Evolutionary conservation across 129 eudicot species (phyloP).

Genomic region (Silybum marianum): DNA sequence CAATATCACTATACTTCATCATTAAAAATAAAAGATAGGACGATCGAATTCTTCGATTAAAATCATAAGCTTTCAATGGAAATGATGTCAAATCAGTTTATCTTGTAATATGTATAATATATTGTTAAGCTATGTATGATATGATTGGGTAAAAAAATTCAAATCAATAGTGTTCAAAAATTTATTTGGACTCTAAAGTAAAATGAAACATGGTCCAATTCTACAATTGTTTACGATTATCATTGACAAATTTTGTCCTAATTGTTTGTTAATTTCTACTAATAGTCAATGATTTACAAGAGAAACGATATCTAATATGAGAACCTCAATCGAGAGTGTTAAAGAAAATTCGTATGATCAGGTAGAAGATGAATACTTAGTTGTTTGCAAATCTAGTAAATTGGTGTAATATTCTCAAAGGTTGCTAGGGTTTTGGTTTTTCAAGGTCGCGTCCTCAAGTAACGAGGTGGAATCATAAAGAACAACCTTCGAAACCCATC

Average conservation of each 20-base stretch:
- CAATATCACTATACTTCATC: neutral
- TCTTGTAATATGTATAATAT: neutral
- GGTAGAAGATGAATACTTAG: neutral
- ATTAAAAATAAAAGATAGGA: neutral
- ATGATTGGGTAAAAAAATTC: neutral
- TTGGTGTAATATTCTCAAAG: neutral
- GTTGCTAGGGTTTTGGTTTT: neutral
- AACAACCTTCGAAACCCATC: neutral
- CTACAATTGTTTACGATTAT: neutral
- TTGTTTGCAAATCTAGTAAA: neutral
- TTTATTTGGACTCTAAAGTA: neutral
- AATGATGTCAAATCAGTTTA: neutral
- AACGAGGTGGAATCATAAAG: neutral
- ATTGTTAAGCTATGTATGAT: neutral
- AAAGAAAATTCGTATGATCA: neutral
- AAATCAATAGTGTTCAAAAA: neutral
- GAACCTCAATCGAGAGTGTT: neutral
- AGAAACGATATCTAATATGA: neutral
- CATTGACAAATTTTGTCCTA: neutral
- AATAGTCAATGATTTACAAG: neutral
- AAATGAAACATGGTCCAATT: neutral
- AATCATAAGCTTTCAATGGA: neutral
- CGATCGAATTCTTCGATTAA: neutral
- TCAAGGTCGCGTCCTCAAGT: neutral
- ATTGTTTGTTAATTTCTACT: neutral